Evolutionary conservation across 1,139 yeast genomes (phyloP), one percentile per base, ranked within the genome.

Genomic region (Sporopachydermia cereana): DNA sequence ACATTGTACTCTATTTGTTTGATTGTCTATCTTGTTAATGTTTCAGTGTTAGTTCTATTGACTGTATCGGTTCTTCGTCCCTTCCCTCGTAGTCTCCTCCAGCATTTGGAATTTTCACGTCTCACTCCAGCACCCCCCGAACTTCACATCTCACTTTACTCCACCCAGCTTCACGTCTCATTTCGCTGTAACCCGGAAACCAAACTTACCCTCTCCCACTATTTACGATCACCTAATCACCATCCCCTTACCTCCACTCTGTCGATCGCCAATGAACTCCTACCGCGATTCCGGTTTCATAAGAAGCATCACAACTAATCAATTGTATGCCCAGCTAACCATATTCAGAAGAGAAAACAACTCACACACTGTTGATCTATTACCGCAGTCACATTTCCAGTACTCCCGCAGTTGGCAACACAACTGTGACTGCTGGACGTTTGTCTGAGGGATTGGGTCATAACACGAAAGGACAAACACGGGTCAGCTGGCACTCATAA

Each of bases 1-100:
- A 34, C 39, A 34, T 34, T 34, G 39, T 34, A 34, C 17, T 34
- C 39, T 34, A 34, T 25, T 34, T 34, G 5, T 7, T 5, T 34
- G 22, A 7, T 34, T 5, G 5, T 34, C 17, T 16, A 34, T 34
- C 9, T 34, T 34, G 17, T 34, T 34, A n/a, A 34, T 34, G 17
- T 34, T 25, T 25, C 29, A 7, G 12, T 14, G 29, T 25, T 14
- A 7, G 7, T 25, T 14, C 29, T 25, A 7, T 14, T 14, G 29
- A 7, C 14, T 25, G 7, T 14, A 7, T 25, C 29, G 12, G 29
- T 14, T 25, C 14, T 25, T 14, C 14, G 7, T 14, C 29, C 12
- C 14, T 25, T 25, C 14, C 29, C 14, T 25, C 29, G 12, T 7
- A 7, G 7, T 25, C 14, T 25, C 29, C 14, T 25, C 29, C 29